Evolutionary conservation across 768 basidiomycete genomes (phyloP).

Genomic region (Boletus huronensis): DNA sequence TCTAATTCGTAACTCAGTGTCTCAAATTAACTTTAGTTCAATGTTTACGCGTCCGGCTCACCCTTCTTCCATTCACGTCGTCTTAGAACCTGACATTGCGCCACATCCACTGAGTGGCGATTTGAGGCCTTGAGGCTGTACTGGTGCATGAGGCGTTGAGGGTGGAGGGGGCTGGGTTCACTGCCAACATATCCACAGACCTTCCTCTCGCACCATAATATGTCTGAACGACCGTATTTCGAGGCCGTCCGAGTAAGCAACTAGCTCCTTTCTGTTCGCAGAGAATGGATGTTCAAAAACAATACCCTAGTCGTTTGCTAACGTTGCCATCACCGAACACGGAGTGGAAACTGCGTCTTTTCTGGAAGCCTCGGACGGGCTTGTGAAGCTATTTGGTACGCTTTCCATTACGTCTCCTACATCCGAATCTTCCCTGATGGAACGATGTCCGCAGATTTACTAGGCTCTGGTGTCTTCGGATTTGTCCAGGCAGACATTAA

Average conservation of each 20-base stretch:
- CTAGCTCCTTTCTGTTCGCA: background rate
- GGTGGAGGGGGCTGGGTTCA: constrained; percentile 9
- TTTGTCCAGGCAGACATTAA: constrained; percentile 72
- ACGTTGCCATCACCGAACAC: constrained; percentile 69
- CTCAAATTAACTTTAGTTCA: constrained; percentile 15
- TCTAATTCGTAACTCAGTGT: constrained; percentile 20
- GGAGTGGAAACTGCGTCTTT: constrained; percentile 82
- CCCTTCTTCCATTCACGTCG: constrained; percentile 19
- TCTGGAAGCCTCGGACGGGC: constrained; percentile 84
- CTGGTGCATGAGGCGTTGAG: constrained; percentile 17
- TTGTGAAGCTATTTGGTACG: constrained; percentile 70
- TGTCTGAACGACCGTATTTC: constrained; percentile 51
- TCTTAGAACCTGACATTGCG: constrained; percentile 20
- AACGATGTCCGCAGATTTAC: constrained; percentile 45
- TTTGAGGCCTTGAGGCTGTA: constrained; percentile 29
- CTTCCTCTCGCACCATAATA: constrained; percentile 13
- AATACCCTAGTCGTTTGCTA: constrained; percentile 69
- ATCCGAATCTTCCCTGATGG: constrained; percentile 10
- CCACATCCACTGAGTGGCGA: constrained; percentile 19
- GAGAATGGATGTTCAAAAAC: constrained; percentile 4
- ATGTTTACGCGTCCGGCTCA: background rate
- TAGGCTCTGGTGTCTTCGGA: constrained; percentile 66
- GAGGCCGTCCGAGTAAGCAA: constrained; percentile 60
- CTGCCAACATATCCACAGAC: constrained; percentile 1
- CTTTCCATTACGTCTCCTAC: constrained; percentile 22